Conservation (phyloP, 441 rosid genomes). For the Biscutella laevigata region DNA sequence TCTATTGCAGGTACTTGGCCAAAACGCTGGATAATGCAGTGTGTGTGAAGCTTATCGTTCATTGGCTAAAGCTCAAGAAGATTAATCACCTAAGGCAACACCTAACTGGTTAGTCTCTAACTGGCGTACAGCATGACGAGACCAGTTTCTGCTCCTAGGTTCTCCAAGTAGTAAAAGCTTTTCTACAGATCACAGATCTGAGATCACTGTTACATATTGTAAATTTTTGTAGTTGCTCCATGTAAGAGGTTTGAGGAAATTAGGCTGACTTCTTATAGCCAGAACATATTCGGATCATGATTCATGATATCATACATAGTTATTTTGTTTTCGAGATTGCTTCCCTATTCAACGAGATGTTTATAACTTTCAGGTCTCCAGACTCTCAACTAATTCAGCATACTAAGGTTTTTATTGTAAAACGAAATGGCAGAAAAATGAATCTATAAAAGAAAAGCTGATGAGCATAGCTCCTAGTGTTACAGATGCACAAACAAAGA, state of each 20-base stretch:
- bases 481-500: constrained; percentile 17
- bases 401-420: constrained; percentile 1
- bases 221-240: constrained; percentile 6
- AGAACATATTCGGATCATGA: background rate
- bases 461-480: constrained; percentile 23
- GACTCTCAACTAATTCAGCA: constrained; percentile 8
- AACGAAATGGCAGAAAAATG: background rate
- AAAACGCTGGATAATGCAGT: constrained; percentile 94
- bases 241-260: constrained; percentile 11
- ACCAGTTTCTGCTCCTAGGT: constrained; percentile 3
- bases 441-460: constrained; percentile 10
- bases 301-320: constrained; percentile 1
- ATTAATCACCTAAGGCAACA: constrained; percentile 38
- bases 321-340: background rate
- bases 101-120: constrained; percentile 54
- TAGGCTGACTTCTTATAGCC: background rate
- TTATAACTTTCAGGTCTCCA: background rate
- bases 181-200: background rate
- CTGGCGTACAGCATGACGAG: constrained; percentile 30
- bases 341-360: background rate
- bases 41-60: constrained; percentile 95
- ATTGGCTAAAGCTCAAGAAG: constrained; percentile 59
- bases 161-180: constrained; percentile 8
- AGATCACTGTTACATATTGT: constrained; percentile 18
- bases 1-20: constrained; percentile 71